phyloP scores from a whole-genome alignment of 2,329 filamentous ascomycete genomes.

The Calonectria crousiana region DNA sequence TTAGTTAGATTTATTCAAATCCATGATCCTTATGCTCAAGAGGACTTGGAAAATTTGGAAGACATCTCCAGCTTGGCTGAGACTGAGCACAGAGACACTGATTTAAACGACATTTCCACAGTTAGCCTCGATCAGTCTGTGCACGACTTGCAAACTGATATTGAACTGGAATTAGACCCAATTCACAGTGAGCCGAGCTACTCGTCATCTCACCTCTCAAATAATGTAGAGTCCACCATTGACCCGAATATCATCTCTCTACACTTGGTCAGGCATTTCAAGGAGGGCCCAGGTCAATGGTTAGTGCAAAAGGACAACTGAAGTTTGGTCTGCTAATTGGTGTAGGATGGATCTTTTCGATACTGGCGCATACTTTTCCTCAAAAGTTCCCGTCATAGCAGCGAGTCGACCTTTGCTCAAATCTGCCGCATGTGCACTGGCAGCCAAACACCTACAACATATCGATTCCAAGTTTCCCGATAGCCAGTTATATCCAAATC shows the following conservation, averaged over 20 bases:
- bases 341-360: slow-evolving; percentile 42
- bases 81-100: background rate
- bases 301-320: accelerated
- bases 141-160: background rate
- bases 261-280: slow-evolving; percentile 33
- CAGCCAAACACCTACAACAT: slow-evolving; percentile 35
- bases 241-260: slow-evolving; percentile 25
- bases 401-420: slow-evolving; percentile 30
- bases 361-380: slow-evolving; percentile 39
- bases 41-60: background rate
- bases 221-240: background rate
- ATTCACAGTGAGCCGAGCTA: background rate
- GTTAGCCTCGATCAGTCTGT: background rate
- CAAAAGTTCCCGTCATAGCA: slow-evolving; percentile 40
- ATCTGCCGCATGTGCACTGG: slow-evolving; percentile 37
- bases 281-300: slow-evolving; percentile 38
- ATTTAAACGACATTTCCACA: background rate
- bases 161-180: background rate
- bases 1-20: slow-evolving; percentile 34
- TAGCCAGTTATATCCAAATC: background rate
- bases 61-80: background rate
- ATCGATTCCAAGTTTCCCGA: background rate
- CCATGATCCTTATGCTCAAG: slow-evolving; percentile 18
- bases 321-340: background rate
- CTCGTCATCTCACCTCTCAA: background rate